These are phyloP conservation scores for Sporisorium sorghi DNA, from an alignment of 1,284 basidiomycete genomes.

Conservation along the genomic window DNA sequence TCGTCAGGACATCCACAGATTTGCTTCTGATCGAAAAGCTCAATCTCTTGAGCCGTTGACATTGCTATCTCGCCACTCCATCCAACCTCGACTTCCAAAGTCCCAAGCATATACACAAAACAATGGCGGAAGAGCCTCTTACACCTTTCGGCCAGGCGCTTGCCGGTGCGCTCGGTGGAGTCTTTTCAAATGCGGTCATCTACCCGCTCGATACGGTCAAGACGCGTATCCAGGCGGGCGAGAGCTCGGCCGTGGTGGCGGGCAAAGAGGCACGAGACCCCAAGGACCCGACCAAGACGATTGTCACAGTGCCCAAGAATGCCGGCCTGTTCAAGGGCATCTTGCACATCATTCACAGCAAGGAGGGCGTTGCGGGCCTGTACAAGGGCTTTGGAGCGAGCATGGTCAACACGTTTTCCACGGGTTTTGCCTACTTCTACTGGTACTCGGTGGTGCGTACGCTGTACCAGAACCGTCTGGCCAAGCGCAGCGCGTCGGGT, in stretches of 20 bases:
- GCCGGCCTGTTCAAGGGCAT: conserved; percentile 64
- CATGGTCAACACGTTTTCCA: conserved; percentile 97
- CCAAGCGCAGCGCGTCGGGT: conserved; percentile 43
- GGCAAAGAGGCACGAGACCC: conserved; percentile 70
- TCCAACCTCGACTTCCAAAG: not conserved
- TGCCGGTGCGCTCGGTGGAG: conserved; percentile 86
- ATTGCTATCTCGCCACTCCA: conserved; percentile 5
- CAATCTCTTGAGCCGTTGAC: too few relatives aligned
- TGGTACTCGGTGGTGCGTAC: conserved; percentile 92
- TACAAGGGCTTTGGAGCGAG: conserved; percentile 96
- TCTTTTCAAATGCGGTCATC: conserved; percentile 74
- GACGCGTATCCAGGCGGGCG: conserved; percentile 83
- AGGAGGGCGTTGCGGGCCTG: conserved; percentile 74
- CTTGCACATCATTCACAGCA: conserved; percentile 59
- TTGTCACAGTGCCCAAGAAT: conserved; percentile 61
- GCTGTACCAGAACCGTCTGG: conserved; percentile 73
- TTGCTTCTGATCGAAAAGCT: not conserved
- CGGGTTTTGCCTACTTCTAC: conserved; percentile 98
- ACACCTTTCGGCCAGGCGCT: conserved; percentile 93
- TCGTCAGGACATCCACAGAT: not conserved
- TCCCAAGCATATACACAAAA: conserved; percentile 14
- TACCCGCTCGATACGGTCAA: conserved; percentile 97
- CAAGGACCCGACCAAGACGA: conserved; percentile 75
- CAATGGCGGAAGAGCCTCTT: conserved; percentile 72
- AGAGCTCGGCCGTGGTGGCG: conserved; percentile 71